Evolutionary conservation across 164 flowering plant species (phyloP), one percentile per base, ranked within the genome.

Genomic region (Vitis cinerea): DNA sequence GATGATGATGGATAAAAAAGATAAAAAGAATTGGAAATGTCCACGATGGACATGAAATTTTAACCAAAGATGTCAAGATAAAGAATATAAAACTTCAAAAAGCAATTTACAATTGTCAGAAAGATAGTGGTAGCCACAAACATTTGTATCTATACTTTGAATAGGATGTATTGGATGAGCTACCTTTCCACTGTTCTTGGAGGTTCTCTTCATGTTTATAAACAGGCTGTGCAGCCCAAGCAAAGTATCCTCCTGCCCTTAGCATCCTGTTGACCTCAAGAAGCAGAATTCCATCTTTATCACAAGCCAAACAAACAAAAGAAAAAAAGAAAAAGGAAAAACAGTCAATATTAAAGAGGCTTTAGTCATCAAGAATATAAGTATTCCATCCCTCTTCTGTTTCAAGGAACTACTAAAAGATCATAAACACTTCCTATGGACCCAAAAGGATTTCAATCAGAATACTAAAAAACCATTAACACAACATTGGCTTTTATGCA

Each of bases 141-240:
- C 19, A 14, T n/a, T 13, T 47, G 48, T 1, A 53, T 13, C 56
- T 15, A 6, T 53, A 53, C n/a, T 53, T 53, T 1, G 15, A 13
- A 14, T 9, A 37, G 14, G 10, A 61, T 61, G 23, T 3, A 19
- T 27, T 11, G 15, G 11, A 1, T n/a, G 51, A 50, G 48, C 55
- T 79, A 91, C 97, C 94, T 90, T 80, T 84, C 97, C 97, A 90
- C 63, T 90, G 92, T 72, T 85, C 82, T 78, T 85, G 85, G 27
- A 88, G 80, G 66, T 74, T 75, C 60, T 80, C 75, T 81, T 87
- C 90, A 74, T 88, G 91, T 65, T 86, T 88, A 77, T 91, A 84
- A 66, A 88, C 94, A 70, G 94, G 93, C 53, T 91, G 90, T 50
- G 92, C 87, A n/a, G 90, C 94, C 96, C 94, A 90, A 58, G 71